A percentile compares a stretch with the other conserved stretches of the same genome.
Evolutionary conservation across 83 land plant genomes (phyloP).

Genomic region (Diphasiastrum complanatum): DNA sequence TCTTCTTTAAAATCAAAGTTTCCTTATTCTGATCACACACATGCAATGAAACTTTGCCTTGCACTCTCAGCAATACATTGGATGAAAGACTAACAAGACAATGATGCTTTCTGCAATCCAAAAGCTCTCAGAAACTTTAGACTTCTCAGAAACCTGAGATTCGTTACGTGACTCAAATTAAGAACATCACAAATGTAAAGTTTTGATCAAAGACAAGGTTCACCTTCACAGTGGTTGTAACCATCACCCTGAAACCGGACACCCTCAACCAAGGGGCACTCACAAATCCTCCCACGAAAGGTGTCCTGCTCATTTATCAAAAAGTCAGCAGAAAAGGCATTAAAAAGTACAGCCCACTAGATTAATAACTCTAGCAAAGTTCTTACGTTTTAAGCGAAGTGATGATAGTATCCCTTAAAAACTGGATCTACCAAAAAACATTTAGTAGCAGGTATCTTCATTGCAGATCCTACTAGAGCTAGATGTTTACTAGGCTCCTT

Average conservation of each 20-base stretch:
- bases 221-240: constrained; percentile 82
- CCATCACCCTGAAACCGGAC: constrained; percentile 92
- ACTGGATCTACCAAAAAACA: no score
- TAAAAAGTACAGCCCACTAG: background rate
- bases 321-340: constrained; percentile 2
- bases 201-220: background rate
- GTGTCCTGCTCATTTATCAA: no score
- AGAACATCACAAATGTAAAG: background rate
- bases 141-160: no score
- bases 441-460: no score
- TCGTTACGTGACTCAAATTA: no score
- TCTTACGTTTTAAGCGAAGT: background rate
- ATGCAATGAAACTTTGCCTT: no score
- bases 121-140: no score
- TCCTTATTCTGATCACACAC: no score
- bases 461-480: no score
- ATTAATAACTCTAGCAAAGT: background rate
- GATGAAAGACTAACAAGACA: background rate
- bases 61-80: background rate
- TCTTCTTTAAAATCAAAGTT: no score
- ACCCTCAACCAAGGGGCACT: constrained; percentile 80
- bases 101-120: background rate
- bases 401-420: no score
- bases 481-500: no score
- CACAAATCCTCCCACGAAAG: constrained; percentile 85